Base-by-base conservation (phyloP, 306 rosid species). In the Hippophae tibetana region DNA sequence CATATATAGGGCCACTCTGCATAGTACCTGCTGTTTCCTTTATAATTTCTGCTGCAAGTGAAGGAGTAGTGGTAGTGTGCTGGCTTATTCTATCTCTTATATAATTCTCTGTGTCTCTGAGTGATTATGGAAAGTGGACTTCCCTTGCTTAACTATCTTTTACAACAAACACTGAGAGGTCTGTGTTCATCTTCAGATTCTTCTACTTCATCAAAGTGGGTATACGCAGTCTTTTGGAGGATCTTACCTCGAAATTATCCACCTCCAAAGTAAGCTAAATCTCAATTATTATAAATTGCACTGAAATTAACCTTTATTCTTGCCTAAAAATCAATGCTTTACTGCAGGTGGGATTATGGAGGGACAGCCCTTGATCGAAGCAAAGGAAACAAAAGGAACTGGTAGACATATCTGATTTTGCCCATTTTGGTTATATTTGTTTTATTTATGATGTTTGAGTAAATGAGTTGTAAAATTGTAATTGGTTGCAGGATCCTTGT, bases 361-460 rank as follows among this genome's bases (percentile, higher is more conserved):
- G 92, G 83, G 6, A 73, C 70, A 69, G 72, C 78, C 67, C 87
- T 85, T 74, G 95, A 87, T 72, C 92, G 86, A 23, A 76, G 89
- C 58, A 90, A 83, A 70, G 96, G 96, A 74, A 85, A 90, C 79
- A 83, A 78, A 70, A 81, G 92, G 72, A 90, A 90, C 78, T 90
- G 96, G 98, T 85, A 63, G 42, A 25, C 23, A 11, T 49, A 9
- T 60, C 41, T 57, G 31, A n/a, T 56, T 43, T 62, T 13, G 8
- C 27, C 52, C 13, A 26, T 65, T 48, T 27, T 59, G 10, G 38
- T 59, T 44, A 10, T 52, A 18, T 9, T 11, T 27, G 8, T 26
- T 54, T 54, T 25, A 9, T 54, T 5, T 27, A 8, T 1, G 11
- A 54, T 25, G 42, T 13, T 13, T 18, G 10, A 5, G 18, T 7